Conservation (phyloP, 306 rosid genomes). For the Pueraria montana region DNA sequence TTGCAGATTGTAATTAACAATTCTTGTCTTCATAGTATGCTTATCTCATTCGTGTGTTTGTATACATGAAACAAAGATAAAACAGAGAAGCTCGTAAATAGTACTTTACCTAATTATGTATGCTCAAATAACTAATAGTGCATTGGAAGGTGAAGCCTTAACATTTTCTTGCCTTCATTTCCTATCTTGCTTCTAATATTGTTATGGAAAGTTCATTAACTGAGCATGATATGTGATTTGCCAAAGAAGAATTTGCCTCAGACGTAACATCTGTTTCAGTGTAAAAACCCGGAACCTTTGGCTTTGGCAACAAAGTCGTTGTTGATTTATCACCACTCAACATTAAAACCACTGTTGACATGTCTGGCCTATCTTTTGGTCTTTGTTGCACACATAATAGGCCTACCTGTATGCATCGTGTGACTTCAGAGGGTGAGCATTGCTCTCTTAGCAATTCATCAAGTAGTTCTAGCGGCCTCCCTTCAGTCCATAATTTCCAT, state of each 20-base stretch:
- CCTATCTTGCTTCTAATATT: background rate
- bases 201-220: conserved; percentile 4
- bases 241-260: background rate
- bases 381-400: conserved; percentile 13
- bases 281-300: conserved; percentile 30
- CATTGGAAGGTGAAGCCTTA: background rate
- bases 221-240: background rate
- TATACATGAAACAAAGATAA: too few relatives aligned
- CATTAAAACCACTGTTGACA: conserved; percentile 26
- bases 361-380: conserved; percentile 34
- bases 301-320: background rate
- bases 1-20: too few relatives aligned
- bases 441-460: background rate
- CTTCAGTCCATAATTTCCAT: conserved; percentile 32
- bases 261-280: background rate
- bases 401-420: conserved; percentile 22
- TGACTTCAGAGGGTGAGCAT: background rate
- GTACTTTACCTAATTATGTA: background rate
- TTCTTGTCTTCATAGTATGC: too few relatives aligned
- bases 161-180: background rate
- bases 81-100: too few relatives aligned
- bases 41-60: too few relatives aligned
- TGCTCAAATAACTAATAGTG: background rate
- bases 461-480: background rate
- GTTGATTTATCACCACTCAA: conserved; percentile 7